Evolutionary conservation across 139 green algal genomes (phyloP).

Genomic region (Micractinium conductrix): DNA sequence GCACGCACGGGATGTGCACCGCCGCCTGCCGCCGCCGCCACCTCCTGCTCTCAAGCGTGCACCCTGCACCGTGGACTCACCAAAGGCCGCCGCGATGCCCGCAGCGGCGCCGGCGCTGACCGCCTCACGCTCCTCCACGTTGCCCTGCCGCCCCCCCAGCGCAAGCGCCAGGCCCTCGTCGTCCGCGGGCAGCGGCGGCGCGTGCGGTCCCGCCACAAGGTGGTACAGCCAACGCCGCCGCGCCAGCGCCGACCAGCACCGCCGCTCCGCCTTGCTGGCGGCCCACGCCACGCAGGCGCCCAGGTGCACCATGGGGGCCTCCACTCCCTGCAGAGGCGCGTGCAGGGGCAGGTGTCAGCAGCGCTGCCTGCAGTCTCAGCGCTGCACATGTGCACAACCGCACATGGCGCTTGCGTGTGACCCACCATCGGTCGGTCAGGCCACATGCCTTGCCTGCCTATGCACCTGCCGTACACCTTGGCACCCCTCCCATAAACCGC

Average conservation of each 20-base stretch:
- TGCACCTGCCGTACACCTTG: no score
- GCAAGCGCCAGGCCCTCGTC: not conserved
- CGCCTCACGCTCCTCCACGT: constrained; percentile 81
- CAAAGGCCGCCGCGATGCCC: constrained; percentile 86
- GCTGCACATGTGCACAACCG: no score
- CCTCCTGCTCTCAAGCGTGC: no score
- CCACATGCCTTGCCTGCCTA: no score
- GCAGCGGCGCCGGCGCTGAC: constrained; percentile 83
- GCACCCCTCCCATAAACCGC: not conserved
- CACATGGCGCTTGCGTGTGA: no score
- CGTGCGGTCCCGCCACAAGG: not conserved
- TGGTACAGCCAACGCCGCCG: constrained; percentile 6
- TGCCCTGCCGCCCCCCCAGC: constrained; percentile 28
- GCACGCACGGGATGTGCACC: no score
- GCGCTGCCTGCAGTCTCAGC: no score
- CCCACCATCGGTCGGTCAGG: no score
- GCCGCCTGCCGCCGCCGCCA: no score
- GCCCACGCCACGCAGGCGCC: constrained; percentile 84
- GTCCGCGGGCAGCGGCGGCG: not conserved
- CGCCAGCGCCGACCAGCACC: no score
- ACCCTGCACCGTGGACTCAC: constrained; percentile 18
- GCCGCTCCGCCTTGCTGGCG: no score
- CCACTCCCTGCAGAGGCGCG: constrained; percentile 57
- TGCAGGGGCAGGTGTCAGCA: not conserved
- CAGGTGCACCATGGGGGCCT: constrained; percentile 93